Evolutionary conservation across 306 rosid genomes (phyloP), one percentile per base, ranked within the genome.

Genomic region (Lotus japonicus): DNA sequence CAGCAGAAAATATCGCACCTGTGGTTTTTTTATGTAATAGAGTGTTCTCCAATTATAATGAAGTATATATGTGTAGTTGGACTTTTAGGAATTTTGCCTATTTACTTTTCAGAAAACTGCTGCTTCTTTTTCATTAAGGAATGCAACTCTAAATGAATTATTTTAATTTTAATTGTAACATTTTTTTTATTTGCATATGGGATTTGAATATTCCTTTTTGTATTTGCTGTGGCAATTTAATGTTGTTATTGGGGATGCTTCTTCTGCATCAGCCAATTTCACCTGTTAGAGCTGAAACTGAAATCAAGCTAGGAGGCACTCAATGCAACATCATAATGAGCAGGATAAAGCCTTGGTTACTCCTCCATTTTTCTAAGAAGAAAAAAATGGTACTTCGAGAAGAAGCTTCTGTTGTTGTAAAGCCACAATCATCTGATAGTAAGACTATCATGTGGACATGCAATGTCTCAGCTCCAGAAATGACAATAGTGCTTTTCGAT

Each of bases 381-480:
- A 91, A 87, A 72, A 89, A 71, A 73, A 80, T 87, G 85, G 88
- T 85, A 60, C 95, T 90, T 59, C 81, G 53, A 76, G 92, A 88
- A 58, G 92, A 85, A 76, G 69, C 57, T 17, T 74, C 92, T 45
- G 77, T 76, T 68, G 55, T 48, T 61, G 78, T 68, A 58, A 95
- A 83, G 85, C 84, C 81, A 11, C 87, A 82, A 50, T 74, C 86
- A 46, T 83, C 66, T 8, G 92, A 88, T 75, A 69, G 76, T 80
- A 85, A 91, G 77, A 61, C 81, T 66, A 85, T 95, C 81, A 83
- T 88, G 92, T 95, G 99, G 99, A 88, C 97, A 14, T 95, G 92
- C 81, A 85, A 94, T 58, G 84, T 91, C 75, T 95, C 99, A 18
- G 97, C 99, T 77, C 99, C 99, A 70, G 99, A 95, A 84, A 88